Base-by-base conservation (phyloP, 148 eudicot genomes). In the Rhododendron vialii region DNA sequence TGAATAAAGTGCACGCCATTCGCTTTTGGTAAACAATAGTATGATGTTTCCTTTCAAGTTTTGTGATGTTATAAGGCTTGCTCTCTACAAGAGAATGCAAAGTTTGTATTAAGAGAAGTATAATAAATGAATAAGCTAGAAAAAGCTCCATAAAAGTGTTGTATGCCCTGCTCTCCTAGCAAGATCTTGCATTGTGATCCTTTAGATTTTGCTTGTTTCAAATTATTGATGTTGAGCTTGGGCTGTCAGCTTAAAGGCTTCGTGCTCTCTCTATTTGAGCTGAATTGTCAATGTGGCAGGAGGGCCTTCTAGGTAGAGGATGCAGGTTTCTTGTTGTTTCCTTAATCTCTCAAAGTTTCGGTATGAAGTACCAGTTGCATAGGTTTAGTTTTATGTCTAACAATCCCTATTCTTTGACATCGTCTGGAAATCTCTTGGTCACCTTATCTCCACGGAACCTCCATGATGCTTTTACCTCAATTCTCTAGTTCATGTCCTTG, bases 211-310 rank as follows among this genome's bases (percentile, higher is more conserved):
- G n/a, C 65, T 59, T 59, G 65, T 59, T 59, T 18, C 65, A 20
- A 59, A 59, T 22, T 59, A 18, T 59, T 18, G n/a, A 59, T 59
- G n/a, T 59, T 18, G 65, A 59, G 18, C 65, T 20, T 59, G 7
- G 65, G 24, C 10, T 59, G 26, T 20, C 20, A 6, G 65, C 2
- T 24, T 18, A 18, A 1, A 59, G 65, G 65, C 26, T 59, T 5
- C 24, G 0, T 20, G n/a, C 9, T 15, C 7, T 59, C 65, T 22
- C 24, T 59, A 59, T 20, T 59, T 59, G 65, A 20, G 65, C 65
- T 1, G 8, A 18, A 59, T 20, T 22, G 1, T 20, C 10, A 78
- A 61, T 43, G 91, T 93, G 71, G 65, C 20, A 18, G 8, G 65
- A 18, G 8, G 65, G 10, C 65, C 65, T 55, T 55, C 61, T 15